These are phyloP conservation scores for Suhomyces prunicola DNA, from an alignment of 805 yeast species.

Conservation along the genomic window DNA sequence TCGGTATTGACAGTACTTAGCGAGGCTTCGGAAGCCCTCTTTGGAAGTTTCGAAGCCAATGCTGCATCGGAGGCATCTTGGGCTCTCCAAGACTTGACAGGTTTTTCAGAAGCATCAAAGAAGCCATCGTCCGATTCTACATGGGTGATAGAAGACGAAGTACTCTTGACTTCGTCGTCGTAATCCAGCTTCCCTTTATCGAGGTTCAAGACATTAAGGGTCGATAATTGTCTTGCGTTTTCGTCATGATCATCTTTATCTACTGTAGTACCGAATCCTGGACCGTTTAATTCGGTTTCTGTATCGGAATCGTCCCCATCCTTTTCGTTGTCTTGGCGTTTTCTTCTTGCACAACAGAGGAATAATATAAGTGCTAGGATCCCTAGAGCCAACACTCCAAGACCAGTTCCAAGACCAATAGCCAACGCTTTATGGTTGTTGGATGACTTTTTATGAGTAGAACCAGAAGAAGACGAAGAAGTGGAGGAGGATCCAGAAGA, in stretches of 20 bases:
- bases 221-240: constrained; percentile 42
- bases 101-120: constrained; percentile 37
- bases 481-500: constrained; percentile 2
- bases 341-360: constrained; percentile 48
- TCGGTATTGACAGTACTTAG: constrained; percentile 83
- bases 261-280: constrained; percentile 31
- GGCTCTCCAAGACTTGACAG: constrained; percentile 44
- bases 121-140: constrained; percentile 37
- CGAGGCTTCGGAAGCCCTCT: constrained; percentile 71
- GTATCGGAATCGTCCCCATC: constrained; percentile 12
- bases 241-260: constrained; percentile 25
- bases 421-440: constrained; percentile 57
- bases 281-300: constrained; percentile 23
- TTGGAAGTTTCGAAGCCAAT: constrained; percentile 5
- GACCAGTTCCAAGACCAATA: constrained; percentile 84
- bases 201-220: constrained; percentile 43
- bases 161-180: constrained; percentile 20
- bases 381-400: constrained; percentile 59
- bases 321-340: constrained; percentile 20
- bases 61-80: constrained; percentile 27
- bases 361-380: constrained; percentile 49
- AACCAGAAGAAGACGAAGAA: constrained; percentile 19
- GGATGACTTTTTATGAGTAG: background rate
- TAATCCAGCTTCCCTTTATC: constrained; percentile 1
- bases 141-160: constrained; percentile 52